Percentiles rank a stretch among this genome's conserved stretches.
These are phyloP conservation scores for Butyriboletus loyo DNA, from an alignment of 768 basidiomycete species.

Conservation along the genomic window DNA sequence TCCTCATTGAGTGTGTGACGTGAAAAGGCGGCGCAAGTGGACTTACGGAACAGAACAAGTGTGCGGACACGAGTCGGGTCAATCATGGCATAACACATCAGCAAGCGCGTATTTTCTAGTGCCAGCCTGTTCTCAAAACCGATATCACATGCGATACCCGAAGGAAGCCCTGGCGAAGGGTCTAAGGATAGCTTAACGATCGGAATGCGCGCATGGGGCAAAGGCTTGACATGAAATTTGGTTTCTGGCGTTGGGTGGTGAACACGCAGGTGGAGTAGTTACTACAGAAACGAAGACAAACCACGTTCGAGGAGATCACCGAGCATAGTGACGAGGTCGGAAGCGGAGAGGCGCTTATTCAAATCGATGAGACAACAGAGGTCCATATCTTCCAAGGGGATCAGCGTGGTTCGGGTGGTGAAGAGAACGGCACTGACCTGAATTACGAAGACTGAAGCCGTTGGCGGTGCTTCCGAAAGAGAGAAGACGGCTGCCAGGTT, in stretches of 20 bases:
- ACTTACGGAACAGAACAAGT: conserved; percentile 94
- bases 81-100: conserved; percentile 97
- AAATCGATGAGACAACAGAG: conserved; percentile 95
- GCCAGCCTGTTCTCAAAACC: conserved; percentile 98
- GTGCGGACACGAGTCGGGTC: conserved; percentile 93
- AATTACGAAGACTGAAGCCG: conserved; percentile 94
- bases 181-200: conserved; percentile 96
- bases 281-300: conserved; percentile 38
- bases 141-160: conserved; percentile 96
- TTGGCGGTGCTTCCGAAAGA: conserved; percentile 98
- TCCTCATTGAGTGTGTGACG: conserved; percentile 9
- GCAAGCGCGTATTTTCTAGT: conserved; percentile 91
- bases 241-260: conserved; percentile 59
- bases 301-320: conserved; percentile 92
- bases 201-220: conserved; percentile 96
- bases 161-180: conserved; percentile 74
- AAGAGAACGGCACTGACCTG: conserved; percentile 50
- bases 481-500: conserved; percentile 84
- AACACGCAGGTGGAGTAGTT: conserved; percentile 10
- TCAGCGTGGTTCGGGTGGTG: conserved; percentile 8
- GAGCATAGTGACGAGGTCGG: conserved; percentile 91
- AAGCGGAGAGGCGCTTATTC: conserved; percentile 70
- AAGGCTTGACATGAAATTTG: conserved; percentile 92
- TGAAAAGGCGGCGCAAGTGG: conserved; percentile 11
- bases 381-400: conserved; percentile 80